Conservation (phyloP, 805 yeast species). For the Metschnikowia anglica region DNA sequence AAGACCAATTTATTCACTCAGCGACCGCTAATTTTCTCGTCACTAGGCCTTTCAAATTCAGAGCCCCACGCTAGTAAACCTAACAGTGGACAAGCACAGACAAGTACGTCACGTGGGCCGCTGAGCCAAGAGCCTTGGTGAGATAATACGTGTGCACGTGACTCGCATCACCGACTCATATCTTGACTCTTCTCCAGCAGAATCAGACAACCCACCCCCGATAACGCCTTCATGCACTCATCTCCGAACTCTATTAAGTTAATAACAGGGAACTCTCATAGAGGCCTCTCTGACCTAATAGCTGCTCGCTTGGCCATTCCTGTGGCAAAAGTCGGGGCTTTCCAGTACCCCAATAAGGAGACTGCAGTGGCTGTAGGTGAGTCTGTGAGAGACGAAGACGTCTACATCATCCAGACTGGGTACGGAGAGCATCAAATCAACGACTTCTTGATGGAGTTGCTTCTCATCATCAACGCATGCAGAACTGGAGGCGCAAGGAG, state of each 20-base stretch:
- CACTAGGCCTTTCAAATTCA: too few relatives aligned
- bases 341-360: constrained; percentile 84
- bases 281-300: constrained; percentile 73
- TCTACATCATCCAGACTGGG: constrained; percentile 81
- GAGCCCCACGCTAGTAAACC: too few relatives aligned
- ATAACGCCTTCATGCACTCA: constrained; percentile 10
- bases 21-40: too few relatives aligned
- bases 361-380: constrained; percentile 85
- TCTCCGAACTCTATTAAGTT: constrained; percentile 49
- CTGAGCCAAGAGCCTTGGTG: too few relatives aligned
- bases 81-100: not conserved
- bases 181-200: not conserved
- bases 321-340: constrained; percentile 73
- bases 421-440: constrained; percentile 67
- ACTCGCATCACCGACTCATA: constrained; percentile 2
- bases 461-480: constrained; percentile 91
- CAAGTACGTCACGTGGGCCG: constrained; percentile 2
- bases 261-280: constrained; percentile 74
- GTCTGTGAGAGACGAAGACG: constrained; percentile 88
- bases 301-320: constrained; percentile 63
- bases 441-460: constrained; percentile 81
- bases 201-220: not conserved
- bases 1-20: not conserved
- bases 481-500: constrained; percentile 93
- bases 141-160: constrained; percentile 1